These are phyloP conservation scores for Scheffersomyces coipomensis DNA, from an alignment of 805 yeast genomes.

Conservation along the genomic window DNA sequence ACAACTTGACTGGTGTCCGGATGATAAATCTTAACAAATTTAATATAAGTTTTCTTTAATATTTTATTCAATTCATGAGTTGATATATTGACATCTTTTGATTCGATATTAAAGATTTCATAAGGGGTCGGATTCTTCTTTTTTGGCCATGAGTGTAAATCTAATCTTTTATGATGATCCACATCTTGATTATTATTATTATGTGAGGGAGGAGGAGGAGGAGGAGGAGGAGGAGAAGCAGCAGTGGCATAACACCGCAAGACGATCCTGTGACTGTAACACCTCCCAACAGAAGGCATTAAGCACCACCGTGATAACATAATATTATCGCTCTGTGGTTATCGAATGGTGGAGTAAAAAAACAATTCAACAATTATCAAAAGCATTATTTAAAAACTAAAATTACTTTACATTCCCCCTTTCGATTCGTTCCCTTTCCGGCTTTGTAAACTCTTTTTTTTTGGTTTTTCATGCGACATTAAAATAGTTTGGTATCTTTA, in stretches of 20 bases:
- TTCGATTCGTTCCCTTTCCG: too few species aligned
- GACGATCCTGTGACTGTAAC: too few species aligned
- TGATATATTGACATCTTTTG: constrained; percentile 37
- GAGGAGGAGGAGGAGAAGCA: neutral
- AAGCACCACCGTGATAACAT: too few species aligned
- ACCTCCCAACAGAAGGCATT: too few species aligned
- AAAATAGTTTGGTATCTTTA: too few species aligned
- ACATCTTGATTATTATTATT: neutral
- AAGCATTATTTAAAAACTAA: too few species aligned
- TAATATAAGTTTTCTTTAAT: constrained; percentile 28
- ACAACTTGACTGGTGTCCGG: constrained; percentile 55
- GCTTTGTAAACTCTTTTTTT: too few species aligned
- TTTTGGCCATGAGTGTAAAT: constrained; percentile 57
- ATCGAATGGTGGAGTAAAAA: too few species aligned
- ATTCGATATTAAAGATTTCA: constrained; percentile 48
- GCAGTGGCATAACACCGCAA: neutral
- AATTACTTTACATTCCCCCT: too few species aligned
- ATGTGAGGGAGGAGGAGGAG: neutral
- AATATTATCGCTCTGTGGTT: too few species aligned
- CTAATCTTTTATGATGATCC: constrained; percentile 21
- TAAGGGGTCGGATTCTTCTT: constrained; percentile 62
- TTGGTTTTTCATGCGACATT: too few species aligned
- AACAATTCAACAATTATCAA: too few species aligned
- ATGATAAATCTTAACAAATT: constrained; percentile 70
- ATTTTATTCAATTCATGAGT: constrained; percentile 53